These are phyloP conservation scores for Aspergillaceae sp. DNA, from an alignment of 2,329 filamentous ascomycete species.

Conservation along the genomic window DNA sequence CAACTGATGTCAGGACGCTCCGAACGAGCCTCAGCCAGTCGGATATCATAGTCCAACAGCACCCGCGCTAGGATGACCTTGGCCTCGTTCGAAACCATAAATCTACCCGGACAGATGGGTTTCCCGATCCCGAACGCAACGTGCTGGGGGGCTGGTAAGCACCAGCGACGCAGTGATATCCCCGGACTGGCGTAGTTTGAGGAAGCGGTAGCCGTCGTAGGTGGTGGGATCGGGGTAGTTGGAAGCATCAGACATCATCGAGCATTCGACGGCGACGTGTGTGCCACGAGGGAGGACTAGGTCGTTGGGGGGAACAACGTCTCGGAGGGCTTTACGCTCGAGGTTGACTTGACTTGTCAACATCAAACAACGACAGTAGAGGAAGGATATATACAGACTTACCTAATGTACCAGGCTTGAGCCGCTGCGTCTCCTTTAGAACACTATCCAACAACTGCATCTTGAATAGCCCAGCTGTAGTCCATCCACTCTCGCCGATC, in stretches of 20 bases:
- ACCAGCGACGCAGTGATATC: not conserved
- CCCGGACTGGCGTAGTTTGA: not conserved
- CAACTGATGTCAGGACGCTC: not conserved
- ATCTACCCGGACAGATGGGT: conserved; percentile 21
- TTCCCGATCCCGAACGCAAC: conserved; percentile 19
- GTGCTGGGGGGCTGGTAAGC: not conserved
- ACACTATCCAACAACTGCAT: conserved; percentile 13
- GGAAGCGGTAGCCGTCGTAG: conserved; percentile 4
- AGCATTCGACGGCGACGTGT: conserved; percentile 5
- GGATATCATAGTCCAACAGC: conserved; percentile 17
- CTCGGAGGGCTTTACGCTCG: conserved; percentile 5
- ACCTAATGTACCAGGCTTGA: conserved; percentile 7
- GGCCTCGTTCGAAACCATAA: conserved; percentile 19
- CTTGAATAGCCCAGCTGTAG: conserved; percentile 8
- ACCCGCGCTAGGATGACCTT: conserved; percentile 19
- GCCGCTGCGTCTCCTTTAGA: conserved; percentile 10
- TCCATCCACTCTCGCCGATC: conserved; percentile 4
- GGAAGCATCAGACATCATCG: conserved; percentile 7
- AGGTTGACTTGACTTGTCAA: conserved; percentile 1
- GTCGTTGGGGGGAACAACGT: conserved; percentile 10
- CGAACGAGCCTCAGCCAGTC: not conserved
- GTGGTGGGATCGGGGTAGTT: conserved; percentile 8
- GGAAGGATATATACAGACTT: not conserved
- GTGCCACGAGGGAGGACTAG: conserved; percentile 9
- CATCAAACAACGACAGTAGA: not conserved